Evolutionary conservation across 768 basidiomycete genomes (phyloP).

Genomic region (Lactifluus hygrophoroides): DNA sequence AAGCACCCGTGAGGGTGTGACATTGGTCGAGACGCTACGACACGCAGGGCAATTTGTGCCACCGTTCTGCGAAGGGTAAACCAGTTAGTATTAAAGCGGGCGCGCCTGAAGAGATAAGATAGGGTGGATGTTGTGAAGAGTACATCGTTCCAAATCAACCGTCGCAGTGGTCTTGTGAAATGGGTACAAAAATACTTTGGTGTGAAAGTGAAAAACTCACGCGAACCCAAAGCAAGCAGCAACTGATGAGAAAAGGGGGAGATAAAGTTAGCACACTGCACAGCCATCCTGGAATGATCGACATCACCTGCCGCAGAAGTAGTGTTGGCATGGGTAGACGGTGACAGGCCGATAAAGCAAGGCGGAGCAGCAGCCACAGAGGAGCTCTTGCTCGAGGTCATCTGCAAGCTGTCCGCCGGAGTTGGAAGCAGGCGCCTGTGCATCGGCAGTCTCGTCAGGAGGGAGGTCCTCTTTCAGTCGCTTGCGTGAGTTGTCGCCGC

Average conservation of each 20-base stretch:
- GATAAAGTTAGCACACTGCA: background rate
- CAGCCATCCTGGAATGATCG: background rate
- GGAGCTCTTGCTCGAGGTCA: conserved; percentile 63
- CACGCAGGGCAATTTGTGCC: conserved; percentile 82
- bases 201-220: conserved; percentile 41
- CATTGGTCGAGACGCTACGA: conserved; percentile 57
- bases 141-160: background rate
- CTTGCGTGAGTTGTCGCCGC: conserved; percentile 11
- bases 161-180: too few species aligned
- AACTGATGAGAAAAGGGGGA: conserved; percentile 38
- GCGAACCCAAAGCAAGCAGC: conserved; percentile 74
- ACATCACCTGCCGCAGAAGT: conserved; percentile 79
- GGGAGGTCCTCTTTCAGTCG: conserved; percentile 19
- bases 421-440: conserved; percentile 13
- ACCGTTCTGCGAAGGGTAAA: conserved; percentile 50
- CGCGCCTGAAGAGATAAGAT: conserved; percentile 12
- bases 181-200: background rate
- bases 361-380: conserved; percentile 80
- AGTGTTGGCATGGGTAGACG: conserved; percentile 81
- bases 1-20: conserved; percentile 63
- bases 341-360: conserved; percentile 76
- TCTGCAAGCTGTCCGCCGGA: conserved; percentile 39
- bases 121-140: conserved; percentile 14
- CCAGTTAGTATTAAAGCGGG: background rate
- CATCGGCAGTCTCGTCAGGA: conserved; percentile 1